phyloP scores from a whole-genome alignment of 2,329 filamentous ascomycete genomes.

The Colletotrichum karsti region DNA sequence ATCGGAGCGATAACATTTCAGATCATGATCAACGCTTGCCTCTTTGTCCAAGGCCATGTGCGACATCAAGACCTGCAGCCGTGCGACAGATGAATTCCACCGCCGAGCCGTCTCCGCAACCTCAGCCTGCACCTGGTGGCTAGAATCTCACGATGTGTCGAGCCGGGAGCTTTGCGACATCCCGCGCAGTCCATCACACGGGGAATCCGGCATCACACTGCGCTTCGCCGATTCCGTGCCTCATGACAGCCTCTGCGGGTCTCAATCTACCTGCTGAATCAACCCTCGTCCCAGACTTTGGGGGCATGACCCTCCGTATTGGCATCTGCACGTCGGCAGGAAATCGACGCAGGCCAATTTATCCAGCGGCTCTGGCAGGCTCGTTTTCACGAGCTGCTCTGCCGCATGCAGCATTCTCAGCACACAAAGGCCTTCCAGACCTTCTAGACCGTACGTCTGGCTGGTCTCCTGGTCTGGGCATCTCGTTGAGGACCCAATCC shows the following conservation, averaged over 20 bases:
- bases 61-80: neutral
- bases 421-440: slow-evolving; percentile 22
- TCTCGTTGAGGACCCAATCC: slow-evolving; percentile 12
- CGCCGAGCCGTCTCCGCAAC: neutral
- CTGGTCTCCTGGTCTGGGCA: slow-evolving; percentile 8
- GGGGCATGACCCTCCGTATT: slow-evolving; percentile 11
- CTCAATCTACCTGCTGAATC: neutral
- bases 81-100: neutral
- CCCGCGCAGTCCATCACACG: neutral
- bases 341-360: slow-evolving; percentile 18
- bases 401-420: slow-evolving; percentile 24
- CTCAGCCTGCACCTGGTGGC: neutral
- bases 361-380: slow-evolving; percentile 9
- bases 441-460: slow-evolving; percentile 10
- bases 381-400: neutral
- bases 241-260: neutral
- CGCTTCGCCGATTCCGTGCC: slow-evolving; percentile 2
- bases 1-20: neutral
- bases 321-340: slow-evolving; percentile 21
- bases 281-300: neutral
- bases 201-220: neutral
- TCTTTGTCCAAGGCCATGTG: slow-evolving; percentile 11
- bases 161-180: neutral
- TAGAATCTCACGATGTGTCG: slow-evolving; percentile 14
- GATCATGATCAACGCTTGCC: neutral